A percentile compares a stretch with the other conserved stretches of the same genome.
phyloP scores from a whole-genome alignment of 495 filamentous ascomycete species.

The Tuber microsphaerosporum region DNA sequence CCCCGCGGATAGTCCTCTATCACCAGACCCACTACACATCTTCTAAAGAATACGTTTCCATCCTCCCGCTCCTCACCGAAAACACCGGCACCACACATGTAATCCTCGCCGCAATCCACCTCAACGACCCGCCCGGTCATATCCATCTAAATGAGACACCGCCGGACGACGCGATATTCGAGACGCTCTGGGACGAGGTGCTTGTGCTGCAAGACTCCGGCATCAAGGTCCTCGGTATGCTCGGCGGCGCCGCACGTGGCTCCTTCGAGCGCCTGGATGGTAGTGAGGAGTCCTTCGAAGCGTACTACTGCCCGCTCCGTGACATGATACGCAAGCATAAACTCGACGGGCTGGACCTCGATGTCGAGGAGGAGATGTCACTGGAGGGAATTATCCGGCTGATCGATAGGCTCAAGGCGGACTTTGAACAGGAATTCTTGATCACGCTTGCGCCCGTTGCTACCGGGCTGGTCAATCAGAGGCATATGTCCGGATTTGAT shows the following conservation, averaged over 20 bases:
- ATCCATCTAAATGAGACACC: constrained; percentile 72
- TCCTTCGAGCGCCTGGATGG: constrained; percentile 61
- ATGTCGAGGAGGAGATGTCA: constrained; percentile 75
- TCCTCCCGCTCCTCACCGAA: constrained; percentile 60
- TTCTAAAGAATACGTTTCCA: constrained; percentile 56
- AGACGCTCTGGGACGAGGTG: constrained; percentile 63
- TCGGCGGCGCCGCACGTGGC: constrained; percentile 70
- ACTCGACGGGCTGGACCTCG: constrained; percentile 70
- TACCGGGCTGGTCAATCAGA: constrained; percentile 53
- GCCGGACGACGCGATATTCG: constrained; percentile 52
- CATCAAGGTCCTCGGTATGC: constrained; percentile 70
- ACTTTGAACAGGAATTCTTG: constrained; percentile 64
- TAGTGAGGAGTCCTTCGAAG: constrained; percentile 52
- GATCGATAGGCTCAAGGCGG: constrained; percentile 61
- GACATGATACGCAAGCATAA: constrained; percentile 52
- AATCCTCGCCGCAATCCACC: constrained; percentile 71
- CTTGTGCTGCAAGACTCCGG: constrained; percentile 57
- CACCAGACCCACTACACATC: constrained; percentile 63
- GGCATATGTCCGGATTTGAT: constrained; percentile 65
- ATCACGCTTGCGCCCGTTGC: constrained; percentile 77
- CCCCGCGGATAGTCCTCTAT: constrained; percentile 57
- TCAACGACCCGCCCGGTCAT: constrained; percentile 56
- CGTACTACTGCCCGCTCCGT: constrained; percentile 59
- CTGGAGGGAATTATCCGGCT: constrained; percentile 61
- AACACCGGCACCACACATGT: constrained; percentile 58